Evolutionary conservation across 2,329 filamentous ascomycete genomes (phyloP).

Genomic region (Epichloe scottii): DNA sequence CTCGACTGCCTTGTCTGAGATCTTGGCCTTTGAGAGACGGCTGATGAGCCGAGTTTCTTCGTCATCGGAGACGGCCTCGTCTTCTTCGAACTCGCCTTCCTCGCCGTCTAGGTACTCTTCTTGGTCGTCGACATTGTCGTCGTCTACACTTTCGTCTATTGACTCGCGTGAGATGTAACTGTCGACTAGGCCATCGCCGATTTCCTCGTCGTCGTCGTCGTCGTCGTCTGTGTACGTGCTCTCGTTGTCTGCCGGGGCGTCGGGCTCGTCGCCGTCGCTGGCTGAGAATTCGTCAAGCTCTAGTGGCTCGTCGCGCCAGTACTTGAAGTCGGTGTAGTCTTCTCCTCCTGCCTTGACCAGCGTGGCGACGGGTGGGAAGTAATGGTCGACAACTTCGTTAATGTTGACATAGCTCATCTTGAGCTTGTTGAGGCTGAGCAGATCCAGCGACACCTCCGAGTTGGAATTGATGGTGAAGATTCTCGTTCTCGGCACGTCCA

Average conservation of each 20-base stretch:
- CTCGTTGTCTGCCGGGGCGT: conserved; percentile 32
- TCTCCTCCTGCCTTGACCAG: conserved; percentile 83
- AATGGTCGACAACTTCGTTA: conserved; percentile 94
- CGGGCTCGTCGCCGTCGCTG: conserved; percentile 54
- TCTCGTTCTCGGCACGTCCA: conserved; percentile 84
- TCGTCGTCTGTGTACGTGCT: conserved; percentile 32
- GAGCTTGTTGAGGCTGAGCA: conserved; percentile 84
- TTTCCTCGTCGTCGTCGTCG: conserved; percentile 28
- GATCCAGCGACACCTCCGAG: conserved; percentile 83
- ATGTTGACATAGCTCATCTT: conserved; percentile 96
- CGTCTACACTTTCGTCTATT: conserved; percentile 24
- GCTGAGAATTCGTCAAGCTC: conserved; percentile 83
- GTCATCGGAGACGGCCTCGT: conserved; percentile 11
- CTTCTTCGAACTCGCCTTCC: conserved; percentile 29
- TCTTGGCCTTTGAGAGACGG: conserved; percentile 7
- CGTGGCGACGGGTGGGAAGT: conserved; percentile 84
- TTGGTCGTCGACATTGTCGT: conserved; percentile 28
- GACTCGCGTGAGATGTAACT: conserved; percentile 44
- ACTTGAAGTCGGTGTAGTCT: conserved; percentile 93
- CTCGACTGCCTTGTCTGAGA: conserved; percentile 14
- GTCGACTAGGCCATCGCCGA: conserved; percentile 33
- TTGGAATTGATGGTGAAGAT: conserved; percentile 99
- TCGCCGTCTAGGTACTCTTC: conserved; percentile 28
- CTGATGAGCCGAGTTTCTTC: conserved; percentile 9
- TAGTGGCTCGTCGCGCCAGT: conserved; percentile 78